phyloP scores from a whole-genome alignment of 371 early-diverging fungal genomes.

The Mucor racemosus region DNA sequence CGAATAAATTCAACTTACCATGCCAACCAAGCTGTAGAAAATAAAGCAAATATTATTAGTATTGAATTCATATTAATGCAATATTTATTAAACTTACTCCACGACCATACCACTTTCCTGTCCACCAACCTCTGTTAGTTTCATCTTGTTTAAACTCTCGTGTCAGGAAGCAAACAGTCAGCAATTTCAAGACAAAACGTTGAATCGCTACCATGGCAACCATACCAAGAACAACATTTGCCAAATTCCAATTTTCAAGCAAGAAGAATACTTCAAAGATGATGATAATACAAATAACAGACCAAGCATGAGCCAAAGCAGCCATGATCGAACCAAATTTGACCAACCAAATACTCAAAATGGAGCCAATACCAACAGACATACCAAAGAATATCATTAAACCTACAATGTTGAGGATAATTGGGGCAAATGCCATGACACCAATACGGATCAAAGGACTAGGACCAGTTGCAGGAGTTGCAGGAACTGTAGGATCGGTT shows the following conservation, averaged over 20 bases:
- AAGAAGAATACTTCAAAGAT: slow-evolving; percentile 72
- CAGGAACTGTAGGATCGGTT: slow-evolving; percentile 36
- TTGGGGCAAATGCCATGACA: slow-evolving; percentile 73
- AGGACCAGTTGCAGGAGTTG: slow-evolving; percentile 47
- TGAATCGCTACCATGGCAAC: slow-evolving; percentile 71
- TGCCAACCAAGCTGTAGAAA: slow-evolving; percentile 51
- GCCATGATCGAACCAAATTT: slow-evolving; percentile 79
- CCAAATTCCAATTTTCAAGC: slow-evolving; percentile 67
- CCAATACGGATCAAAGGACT: slow-evolving; percentile 66
- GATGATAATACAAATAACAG: slow-evolving; percentile 65
- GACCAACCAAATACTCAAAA: slow-evolving; percentile 63
- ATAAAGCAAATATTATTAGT: neutral
- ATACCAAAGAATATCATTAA: slow-evolving; percentile 73
- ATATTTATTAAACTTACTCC: slow-evolving; percentile 63
- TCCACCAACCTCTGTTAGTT: slow-evolving; percentile 90
- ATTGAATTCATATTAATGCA: neutral
- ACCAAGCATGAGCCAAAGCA: slow-evolving; percentile 68
- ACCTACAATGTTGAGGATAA: slow-evolving; percentile 73
- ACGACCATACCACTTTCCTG: slow-evolving; percentile 84
- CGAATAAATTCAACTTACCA: slow-evolving; percentile 24
- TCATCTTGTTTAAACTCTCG: slow-evolving; percentile 85
- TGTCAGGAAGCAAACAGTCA: slow-evolving; percentile 75
- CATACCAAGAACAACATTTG: slow-evolving; percentile 69
- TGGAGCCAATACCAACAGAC: slow-evolving; percentile 72
- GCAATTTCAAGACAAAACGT: slow-evolving; percentile 69